Evolutionary conservation across 2,329 filamentous ascomycete species (phyloP).

Genomic region (Colletotrichum sansevieriae): DNA sequence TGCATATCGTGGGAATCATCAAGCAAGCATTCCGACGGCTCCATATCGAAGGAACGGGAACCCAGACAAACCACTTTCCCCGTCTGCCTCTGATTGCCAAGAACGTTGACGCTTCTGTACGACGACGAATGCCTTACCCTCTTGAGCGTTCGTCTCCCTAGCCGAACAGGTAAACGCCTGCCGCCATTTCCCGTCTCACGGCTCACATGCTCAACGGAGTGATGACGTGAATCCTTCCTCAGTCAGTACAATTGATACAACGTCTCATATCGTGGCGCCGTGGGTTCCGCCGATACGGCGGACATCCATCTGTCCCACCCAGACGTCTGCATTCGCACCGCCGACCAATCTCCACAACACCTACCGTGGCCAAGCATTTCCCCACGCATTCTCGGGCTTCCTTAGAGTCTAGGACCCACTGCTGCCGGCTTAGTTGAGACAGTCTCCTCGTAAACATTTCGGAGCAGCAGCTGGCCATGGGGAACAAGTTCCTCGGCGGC

Average conservation of each 20-base stretch:
- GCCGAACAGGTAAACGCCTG: neutral
- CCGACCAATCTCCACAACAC: conserved; percentile 17
- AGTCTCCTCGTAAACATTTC: conserved; percentile 11
- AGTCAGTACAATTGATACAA: neutral
- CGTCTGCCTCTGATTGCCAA: neutral
- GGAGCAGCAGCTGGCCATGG: neutral
- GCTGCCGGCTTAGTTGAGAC: conserved; percentile 25
- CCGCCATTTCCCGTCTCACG: neutral
- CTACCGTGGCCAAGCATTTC: conserved; percentile 24
- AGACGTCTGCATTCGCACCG: neutral
- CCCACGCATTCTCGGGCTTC: conserved; percentile 16
- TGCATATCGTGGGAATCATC: conserved; percentile 34
- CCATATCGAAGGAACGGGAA: conserved; percentile 6
- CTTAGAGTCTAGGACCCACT: neutral
- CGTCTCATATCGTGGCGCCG: conserved; percentile 13
- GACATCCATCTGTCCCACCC: conserved; percentile 22
- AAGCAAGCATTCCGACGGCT: conserved; percentile 11
- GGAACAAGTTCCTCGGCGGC: neutral
- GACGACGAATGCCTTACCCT: neutral
- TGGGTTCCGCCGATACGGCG: conserved; percentile 18
- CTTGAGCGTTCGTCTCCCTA: neutral
- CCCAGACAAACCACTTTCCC: neutral
- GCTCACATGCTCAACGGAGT: neutral
- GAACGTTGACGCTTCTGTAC: conserved; percentile 29
- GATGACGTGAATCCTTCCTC: neutral